Evolutionary conservation across 2,329 filamentous ascomycete genomes (phyloP), one percentile per base, ranked within the genome.

Genomic region (Trichoderma afroharzianum): DNA sequence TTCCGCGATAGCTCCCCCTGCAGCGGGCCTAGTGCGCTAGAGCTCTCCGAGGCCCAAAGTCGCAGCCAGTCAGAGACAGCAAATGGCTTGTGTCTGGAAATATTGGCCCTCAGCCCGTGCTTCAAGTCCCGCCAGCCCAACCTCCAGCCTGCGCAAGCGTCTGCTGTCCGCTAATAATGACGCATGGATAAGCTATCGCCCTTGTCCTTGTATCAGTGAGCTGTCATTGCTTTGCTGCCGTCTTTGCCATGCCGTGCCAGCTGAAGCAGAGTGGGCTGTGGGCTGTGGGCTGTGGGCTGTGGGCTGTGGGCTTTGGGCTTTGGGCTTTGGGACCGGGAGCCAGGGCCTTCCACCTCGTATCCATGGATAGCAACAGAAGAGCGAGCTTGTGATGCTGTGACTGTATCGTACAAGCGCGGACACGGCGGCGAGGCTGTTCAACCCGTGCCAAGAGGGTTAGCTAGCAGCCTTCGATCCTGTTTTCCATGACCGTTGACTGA

Each of bases 211-310:
- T 59, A 55, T 21, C 63, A 43, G 55, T 68, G 70, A 71, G 70
- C 68, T 71, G 68, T 71, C 68, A 70, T 62, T 50, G 66, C 63
- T 70, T 62, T 50, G 66, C 63, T 70, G 68, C 68, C 68, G 62
- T 59, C 36, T 36, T 61, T 71, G 62, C 69, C 50, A 58, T 55
- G 50, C n/a, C 63, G 36, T 55, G 33, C 30, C 39, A 62, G 66
- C 66, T 69, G 66, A 69, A 66, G 69, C 24, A 53, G n/a, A 24
- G 62, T 58, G 53, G 50, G 57, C 28, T 24, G 14, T 36, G 33
- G 33, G 33, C 33, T n/a, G 62, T 58, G 53, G 50, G 57, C 28
- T 24, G 14, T 36, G 33, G 33, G 33, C 33, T n/a, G 62, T 58
- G 53, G 50, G 57, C 28, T 24, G 14, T 36, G 33, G 33, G 33